phyloP scores from a whole-genome alignment of 139 green algal species.

The Choricystis sp. region DNA sequence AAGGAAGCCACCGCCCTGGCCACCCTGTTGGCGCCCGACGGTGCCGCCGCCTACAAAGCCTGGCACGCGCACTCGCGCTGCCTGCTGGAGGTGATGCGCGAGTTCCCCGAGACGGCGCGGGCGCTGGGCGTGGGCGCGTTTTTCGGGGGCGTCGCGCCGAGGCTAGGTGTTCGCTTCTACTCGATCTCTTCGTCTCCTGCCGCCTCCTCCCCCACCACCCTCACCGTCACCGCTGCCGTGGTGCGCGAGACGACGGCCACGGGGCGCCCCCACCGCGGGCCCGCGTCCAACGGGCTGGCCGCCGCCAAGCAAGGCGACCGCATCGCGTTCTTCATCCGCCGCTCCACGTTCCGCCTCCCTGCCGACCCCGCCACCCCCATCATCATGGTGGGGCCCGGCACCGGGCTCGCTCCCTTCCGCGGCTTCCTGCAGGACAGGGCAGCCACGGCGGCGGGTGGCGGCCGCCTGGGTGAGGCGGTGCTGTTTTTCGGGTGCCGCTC shows the following conservation, averaged over 20 bases:
- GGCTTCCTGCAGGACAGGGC: slow-evolving; percentile 88
- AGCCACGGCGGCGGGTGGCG: slow-evolving; percentile 9
- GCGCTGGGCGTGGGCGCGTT: slow-evolving; percentile 43
- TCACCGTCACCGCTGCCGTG: slow-evolving; percentile 77
- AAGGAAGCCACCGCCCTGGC: slow-evolving; percentile 39
- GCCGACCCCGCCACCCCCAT: slow-evolving; percentile 33
- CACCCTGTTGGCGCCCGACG: slow-evolving; percentile 39
- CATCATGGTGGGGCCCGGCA: slow-evolving; percentile 82
- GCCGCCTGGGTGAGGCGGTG: slow-evolving; percentile 41
- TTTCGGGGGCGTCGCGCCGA: slow-evolving; percentile 28
- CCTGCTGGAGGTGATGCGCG: slow-evolving; percentile 64
- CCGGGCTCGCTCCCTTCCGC: slow-evolving; percentile 83
- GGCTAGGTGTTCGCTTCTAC: slow-evolving; percentile 77
- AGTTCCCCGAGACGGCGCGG: slow-evolving; percentile 50
- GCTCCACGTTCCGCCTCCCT: slow-evolving; percentile 78
- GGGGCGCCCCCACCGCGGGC: slow-evolving; percentile 52
- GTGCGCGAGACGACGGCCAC: slow-evolving; percentile 45
- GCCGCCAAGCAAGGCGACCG: neutral
- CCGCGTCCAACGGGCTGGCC: slow-evolving; percentile 47
- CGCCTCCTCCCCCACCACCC: slow-evolving; percentile 22
- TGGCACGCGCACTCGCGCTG: slow-evolving; percentile 32
- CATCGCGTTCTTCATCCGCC: slow-evolving; percentile 65
- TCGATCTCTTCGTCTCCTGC: slow-evolving; percentile 63
- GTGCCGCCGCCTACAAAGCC: slow-evolving; percentile 44
- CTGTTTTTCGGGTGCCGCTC: slow-evolving; percentile 84